Percentiles rank a stretch among this genome's conserved stretches.
Evolutionary conservation across 345 rosid species (phyloP).

Genomic region (Carallia pectinifolia): DNA sequence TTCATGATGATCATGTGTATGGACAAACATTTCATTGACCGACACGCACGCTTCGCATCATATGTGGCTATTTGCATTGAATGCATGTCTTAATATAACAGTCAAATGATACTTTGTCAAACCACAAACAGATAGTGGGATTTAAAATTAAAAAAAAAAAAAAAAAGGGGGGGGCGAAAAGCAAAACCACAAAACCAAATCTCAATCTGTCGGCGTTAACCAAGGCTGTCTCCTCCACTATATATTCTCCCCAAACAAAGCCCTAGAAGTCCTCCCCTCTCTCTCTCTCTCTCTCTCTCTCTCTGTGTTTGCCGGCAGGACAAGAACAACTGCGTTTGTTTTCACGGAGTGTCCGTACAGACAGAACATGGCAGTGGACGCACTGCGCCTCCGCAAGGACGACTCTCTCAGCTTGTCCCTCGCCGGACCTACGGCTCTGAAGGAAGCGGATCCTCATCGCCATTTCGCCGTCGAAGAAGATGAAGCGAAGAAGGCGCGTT

Average conservation of each 20-base stretch:
- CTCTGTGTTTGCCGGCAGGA: too few species aligned
- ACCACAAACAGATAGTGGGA: too few species aligned
- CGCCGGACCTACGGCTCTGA: neutral
- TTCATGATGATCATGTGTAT: too few species aligned
- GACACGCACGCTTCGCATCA: too few species aligned
- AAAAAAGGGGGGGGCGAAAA: neutral
- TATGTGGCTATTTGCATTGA: too few species aligned
- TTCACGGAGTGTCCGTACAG: neutral
- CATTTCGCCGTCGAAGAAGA: neutral
- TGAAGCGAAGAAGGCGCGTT: slow-evolving; percentile 14
- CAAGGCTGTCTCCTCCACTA: slow-evolving; percentile 5
- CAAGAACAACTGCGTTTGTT: neutral
- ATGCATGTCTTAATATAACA: too few species aligned
- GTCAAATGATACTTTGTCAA: too few species aligned
- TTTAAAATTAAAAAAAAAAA: neutral
- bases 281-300: neutral
- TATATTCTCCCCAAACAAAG: neutral
- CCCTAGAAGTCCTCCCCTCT: neutral
- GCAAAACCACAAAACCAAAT: neutral
- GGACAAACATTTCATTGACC: too few species aligned
- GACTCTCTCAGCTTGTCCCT: slow-evolving; percentile 3
- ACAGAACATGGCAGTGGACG: slow-evolving; percentile 6
- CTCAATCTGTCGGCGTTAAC: slow-evolving; percentile 9
- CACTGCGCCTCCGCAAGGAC: slow-evolving; percentile 4
- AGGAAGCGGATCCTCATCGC: neutral